Base-by-base conservation (phyloP, 2,329 filamentous ascomycete genomes). In the Trichoderma koningii region DNA sequence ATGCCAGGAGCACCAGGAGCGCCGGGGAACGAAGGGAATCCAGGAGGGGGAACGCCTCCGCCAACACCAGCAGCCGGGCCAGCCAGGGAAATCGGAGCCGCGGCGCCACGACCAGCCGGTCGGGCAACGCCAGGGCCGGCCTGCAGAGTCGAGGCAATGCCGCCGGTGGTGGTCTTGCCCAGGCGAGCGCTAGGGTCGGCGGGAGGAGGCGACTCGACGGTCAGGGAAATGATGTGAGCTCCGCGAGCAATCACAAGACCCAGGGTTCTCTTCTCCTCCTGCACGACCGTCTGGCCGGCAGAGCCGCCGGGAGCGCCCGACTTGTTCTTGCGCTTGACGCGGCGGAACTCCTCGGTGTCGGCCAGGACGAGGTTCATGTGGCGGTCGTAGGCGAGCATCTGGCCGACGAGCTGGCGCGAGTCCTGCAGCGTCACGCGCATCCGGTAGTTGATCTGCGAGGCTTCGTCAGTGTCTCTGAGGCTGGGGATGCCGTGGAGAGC, bases 361-460 rank as follows among this genome's bases (percentile, higher is more conserved):
- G 94, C 95, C 68, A 99, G 90, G 68, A 99, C 95, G 70, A 99
- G 87, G 79, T 99, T 99, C 95, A 99, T 99, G 80, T 99, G 95
- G 93, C 96, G 98, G 80, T 99, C 95, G 75, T 98, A 99, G 63
- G 95, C 95, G 71, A 99, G 87, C 92, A 99, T 97, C 79, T 98
- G 93, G 68, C 93, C 95, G 47, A 93, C 93, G 89, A 99, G 96
- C 79, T 97, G 92, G 75, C 95, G 89, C 70, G 92, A 92, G 81
- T 99, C 95, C 75, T 92, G 92, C 77, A 99, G 85, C 64, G 93
- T 98, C 70, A 97, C 90, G 76, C 94, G 90, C 93, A 99, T 98
- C 80, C 94, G 92, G 85, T 96, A 98, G 83, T 99, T 98, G 85
- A 99, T 96, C 95, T 98, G 68, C 5, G 14, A 42, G 7, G 7